Base-by-base conservation (phyloP, 495 filamentous ascomycete species). In the Astrothelium macrocarpum region DNA sequence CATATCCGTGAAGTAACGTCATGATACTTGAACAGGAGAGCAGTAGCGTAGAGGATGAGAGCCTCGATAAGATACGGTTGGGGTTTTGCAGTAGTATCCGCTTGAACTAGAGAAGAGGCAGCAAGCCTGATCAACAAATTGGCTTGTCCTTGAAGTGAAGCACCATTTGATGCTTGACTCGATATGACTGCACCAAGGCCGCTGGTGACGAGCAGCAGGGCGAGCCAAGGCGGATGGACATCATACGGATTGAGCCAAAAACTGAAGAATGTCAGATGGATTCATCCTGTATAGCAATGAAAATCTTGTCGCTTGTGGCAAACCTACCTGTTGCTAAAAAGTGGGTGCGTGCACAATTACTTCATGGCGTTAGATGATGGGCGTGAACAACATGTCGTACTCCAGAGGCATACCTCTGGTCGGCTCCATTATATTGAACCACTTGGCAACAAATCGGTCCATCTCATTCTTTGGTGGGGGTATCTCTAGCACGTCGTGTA, bases 41-140 rank as follows among this genome's bases (percentile, higher is more conserved):
- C 29, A 59, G 60, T 62, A 42, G 59, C 59, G 36, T 64, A 58
- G 12, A 62, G 49, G 28, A 64, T 23, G 29, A 64, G 53, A 14
- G 56, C 39, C 26, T 64, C 62, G n/a, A 64, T 64, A 31, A 61
- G 31, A 28, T 64, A 32, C 28, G 53, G 58, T 29, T 64, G 62
- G 11, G 56, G 56, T 58, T 39, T 59, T 25, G 36, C 32, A 29
- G 32, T n/a, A n/a, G n/a, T 32, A 29, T 64, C 62, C 14, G 62
- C 62, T 23, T 32, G 29, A 11, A 43, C 29, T 1, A 64, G 31
- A n/a, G 59, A 32, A 61, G 63, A 56, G n/a, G 62, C 34, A 9
- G 59, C 49, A 14, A 64, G 26, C 5, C 53, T 32, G 29, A 26
- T 29, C 53, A 64, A 45, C 18, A 61, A 11, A 11, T 64, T 56